These are phyloP conservation scores for Phytopythium vexans DNA, from an alignment of 352 stramenopile genomes.

Conservation along the genomic window DNA sequence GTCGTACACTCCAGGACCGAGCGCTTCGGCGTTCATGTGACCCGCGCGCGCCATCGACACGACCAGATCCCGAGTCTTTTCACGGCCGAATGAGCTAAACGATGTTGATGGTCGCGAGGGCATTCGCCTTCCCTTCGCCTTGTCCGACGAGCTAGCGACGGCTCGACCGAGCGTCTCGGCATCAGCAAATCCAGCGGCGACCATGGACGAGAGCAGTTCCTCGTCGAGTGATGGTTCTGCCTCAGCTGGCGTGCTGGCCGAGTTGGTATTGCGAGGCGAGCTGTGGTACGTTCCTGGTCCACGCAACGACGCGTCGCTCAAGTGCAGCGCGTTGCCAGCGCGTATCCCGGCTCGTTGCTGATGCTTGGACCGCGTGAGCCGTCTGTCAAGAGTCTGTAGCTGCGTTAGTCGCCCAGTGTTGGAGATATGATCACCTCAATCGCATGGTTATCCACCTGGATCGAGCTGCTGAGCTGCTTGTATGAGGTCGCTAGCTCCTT, in stretches of 20 bases:
- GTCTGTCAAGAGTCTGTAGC: too few relatives aligned
- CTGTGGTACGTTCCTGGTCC: too few relatives aligned
- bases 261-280: too few relatives aligned
- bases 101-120: background rate
- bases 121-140: background rate
- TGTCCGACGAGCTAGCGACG: background rate
- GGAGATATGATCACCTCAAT: background rate
- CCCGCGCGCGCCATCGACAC: slow-evolving; percentile 46
- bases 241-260: too few relatives aligned
- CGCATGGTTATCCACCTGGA: slow-evolving; percentile 19
- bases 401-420: background rate
- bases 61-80: slow-evolving; percentile 38
- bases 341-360: too few relatives aligned
- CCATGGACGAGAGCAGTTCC: background rate
- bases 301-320: too few relatives aligned
- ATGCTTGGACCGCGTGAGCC: too few relatives aligned
- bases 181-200: background rate
- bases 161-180: slow-evolving; percentile 1
- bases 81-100: slow-evolving; percentile 24
- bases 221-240: background rate
- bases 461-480: slow-evolving; percentile 26
- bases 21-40: slow-evolving; percentile 27
- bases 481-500: slow-evolving; percentile 61
- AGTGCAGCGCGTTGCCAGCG: too few relatives aligned
- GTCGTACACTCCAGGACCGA: slow-evolving; percentile 36